phyloP scores from a whole-genome alignment of 495 filamentous ascomycete genomes.

The Usnea hakonensis region DNA sequence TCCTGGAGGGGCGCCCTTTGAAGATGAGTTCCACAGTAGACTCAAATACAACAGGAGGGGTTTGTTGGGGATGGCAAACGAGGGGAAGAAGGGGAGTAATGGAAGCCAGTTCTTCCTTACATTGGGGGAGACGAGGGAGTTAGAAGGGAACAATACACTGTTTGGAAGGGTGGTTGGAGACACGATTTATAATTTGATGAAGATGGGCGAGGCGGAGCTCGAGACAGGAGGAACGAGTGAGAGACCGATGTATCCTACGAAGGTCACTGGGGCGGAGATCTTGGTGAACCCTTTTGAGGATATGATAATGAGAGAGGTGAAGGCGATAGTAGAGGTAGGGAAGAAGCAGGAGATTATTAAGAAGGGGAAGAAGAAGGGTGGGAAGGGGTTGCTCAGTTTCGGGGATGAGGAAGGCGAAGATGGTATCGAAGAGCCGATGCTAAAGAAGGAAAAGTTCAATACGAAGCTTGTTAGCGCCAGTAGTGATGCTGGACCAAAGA shows the following conservation, averaged over 20 bases:
- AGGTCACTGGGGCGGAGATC: slow-evolving; percentile 71
- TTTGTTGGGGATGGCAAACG: slow-evolving; percentile 83
- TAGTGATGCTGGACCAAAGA: slow-evolving; percentile 30
- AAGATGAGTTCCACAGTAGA: slow-evolving; percentile 86
- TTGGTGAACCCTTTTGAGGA: slow-evolving; percentile 85
- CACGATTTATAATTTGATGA: slow-evolving; percentile 89
- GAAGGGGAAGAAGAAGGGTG: slow-evolving; percentile 72
- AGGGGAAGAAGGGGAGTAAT: slow-evolving; percentile 55
- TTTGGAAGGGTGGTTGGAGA: slow-evolving; percentile 91
- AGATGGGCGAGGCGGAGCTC: slow-evolving; percentile 82
- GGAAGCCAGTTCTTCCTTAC: slow-evolving; percentile 95
- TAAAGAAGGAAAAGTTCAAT: slow-evolving; percentile 89
- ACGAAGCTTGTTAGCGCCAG: slow-evolving; percentile 66
- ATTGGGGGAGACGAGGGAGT: slow-evolving; percentile 67
- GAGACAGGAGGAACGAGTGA: slow-evolving; percentile 61
- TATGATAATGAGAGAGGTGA: slow-evolving; percentile 63
- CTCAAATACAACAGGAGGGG: slow-evolving; percentile 90
- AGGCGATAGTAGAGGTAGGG: slow-evolving; percentile 31
- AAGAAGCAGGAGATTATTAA: slow-evolving; percentile 37
- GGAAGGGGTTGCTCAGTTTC: slow-evolving; percentile 82
- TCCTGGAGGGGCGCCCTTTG: slow-evolving; percentile 65
- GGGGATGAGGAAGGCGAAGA: slow-evolving; percentile 75
- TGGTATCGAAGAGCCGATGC: slow-evolving; percentile 45
- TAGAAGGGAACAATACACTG: slow-evolving; percentile 85
- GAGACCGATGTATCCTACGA: slow-evolving; percentile 77